These are phyloP conservation scores for Mucor mucedo DNA, from an alignment of 371 early-diverging fungal species.

Conservation along the genomic window DNA sequence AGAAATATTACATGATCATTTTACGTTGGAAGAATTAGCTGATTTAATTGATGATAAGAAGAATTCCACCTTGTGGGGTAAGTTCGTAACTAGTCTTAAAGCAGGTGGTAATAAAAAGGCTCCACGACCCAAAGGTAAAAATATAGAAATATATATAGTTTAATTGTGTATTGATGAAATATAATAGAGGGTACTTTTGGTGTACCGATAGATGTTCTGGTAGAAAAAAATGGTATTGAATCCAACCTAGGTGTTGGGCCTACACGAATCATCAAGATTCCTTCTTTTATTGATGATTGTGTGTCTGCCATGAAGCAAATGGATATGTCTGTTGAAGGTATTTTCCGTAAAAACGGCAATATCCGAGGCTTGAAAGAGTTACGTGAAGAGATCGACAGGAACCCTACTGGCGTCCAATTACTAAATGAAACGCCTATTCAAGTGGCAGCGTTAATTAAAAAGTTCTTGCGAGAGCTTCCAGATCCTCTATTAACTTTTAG, in stretches of 20 bases:
- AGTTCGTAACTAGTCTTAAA: slow-evolving; percentile 70
- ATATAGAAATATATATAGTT: neutral
- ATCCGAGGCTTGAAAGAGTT: slow-evolving; percentile 85
- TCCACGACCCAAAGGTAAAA: slow-evolving; percentile 63
- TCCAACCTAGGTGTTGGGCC: slow-evolving; percentile 82
- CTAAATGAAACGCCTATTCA: slow-evolving; percentile 82
- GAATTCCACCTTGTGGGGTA: slow-evolving; percentile 72
- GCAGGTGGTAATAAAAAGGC: slow-evolving; percentile 64
- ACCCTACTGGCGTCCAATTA: slow-evolving; percentile 69
- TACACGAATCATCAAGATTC: slow-evolving; percentile 74
- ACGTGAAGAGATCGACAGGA: slow-evolving; percentile 79
- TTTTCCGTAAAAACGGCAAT: slow-evolving; percentile 97
- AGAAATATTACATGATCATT: slow-evolving; percentile 69
- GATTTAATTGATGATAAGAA: slow-evolving; percentile 77
- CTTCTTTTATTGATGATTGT: slow-evolving; percentile 84
- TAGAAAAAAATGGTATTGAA: slow-evolving; percentile 85
- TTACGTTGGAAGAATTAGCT: slow-evolving; percentile 71
- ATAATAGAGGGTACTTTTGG: slow-evolving; percentile 82
- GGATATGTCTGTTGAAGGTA: slow-evolving; percentile 91
- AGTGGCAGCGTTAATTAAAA: slow-evolving; percentile 92
- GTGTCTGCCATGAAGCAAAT: slow-evolving; percentile 77
- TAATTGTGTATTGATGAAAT: neutral
- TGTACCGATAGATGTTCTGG: slow-evolving; percentile 84
- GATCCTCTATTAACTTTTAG: slow-evolving; percentile 92
- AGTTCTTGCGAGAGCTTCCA: slow-evolving; percentile 92